Evolutionary conservation across 2,329 filamentous ascomycete genomes (phyloP).

Genomic region (Meredithiella fracta): DNA sequence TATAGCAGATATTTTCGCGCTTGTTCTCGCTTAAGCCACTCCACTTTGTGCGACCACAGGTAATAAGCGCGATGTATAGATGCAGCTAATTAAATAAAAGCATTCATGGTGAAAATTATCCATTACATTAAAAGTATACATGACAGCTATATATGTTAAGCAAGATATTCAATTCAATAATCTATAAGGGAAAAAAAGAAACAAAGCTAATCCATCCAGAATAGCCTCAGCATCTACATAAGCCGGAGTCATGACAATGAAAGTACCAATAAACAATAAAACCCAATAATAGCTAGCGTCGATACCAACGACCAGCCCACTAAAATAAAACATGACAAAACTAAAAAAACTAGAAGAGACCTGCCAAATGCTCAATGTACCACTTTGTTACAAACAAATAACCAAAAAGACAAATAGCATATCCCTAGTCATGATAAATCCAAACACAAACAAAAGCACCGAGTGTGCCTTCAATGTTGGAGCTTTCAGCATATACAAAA

Average conservation of each 20-base stretch:
- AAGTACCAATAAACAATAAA: background rate
- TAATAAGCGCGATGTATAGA: no score
- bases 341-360: background rate
- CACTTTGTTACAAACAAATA: no score
- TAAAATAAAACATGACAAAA: background rate
- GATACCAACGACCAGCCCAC: background rate
- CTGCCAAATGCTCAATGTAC: background rate
- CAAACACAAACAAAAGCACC: background rate
- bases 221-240: background rate
- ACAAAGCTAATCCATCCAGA: background rate
- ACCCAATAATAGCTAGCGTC: background rate
- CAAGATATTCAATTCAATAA: no score
- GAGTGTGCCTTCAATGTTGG: background rate
- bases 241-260: constrained; percentile 1
- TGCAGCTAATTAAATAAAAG: no score
- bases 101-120: no score
- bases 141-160: no score
- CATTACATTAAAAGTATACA: no score
- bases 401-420: no score
- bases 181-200: background rate
- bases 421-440: background rate
- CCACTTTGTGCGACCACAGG: no score
- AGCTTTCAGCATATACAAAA: background rate
- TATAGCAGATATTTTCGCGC: background rate
- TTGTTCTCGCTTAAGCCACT: background rate